Conservation (phyloP, 2,329 filamentous ascomycete genomes). For the Paracamarosporium sp. region DNA sequence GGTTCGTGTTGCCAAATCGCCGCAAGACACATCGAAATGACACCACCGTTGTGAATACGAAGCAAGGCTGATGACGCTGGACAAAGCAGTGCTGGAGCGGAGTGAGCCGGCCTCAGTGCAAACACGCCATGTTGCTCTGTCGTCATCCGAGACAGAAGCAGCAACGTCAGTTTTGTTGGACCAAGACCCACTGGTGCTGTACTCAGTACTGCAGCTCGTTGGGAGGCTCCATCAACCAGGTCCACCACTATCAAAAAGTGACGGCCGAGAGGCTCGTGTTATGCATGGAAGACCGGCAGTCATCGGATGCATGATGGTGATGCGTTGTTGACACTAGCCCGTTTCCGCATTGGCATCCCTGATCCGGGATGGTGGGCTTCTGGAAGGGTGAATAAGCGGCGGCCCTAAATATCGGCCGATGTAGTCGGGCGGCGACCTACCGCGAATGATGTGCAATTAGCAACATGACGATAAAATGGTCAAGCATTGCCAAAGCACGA, state of each 20-base stretch:
- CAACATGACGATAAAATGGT: background rate
- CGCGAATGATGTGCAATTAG: background rate
- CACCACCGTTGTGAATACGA: background rate
- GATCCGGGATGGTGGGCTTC: background rate
- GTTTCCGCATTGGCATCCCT: background rate
- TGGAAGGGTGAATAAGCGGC: constrained; percentile 1
- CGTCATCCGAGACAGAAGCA: background rate
- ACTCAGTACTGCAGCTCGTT: background rate
- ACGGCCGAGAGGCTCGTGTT: background rate
- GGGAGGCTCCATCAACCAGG: background rate
- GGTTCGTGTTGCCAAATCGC: too few species aligned
- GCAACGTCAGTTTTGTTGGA: background rate
- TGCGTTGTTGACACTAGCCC: background rate
- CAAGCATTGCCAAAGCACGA: constrained; percentile 2
- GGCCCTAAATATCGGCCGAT: background rate
- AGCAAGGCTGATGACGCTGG: background rate
- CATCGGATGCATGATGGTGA: constrained; percentile 2
- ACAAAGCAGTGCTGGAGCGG: background rate
- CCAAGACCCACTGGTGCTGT: background rate
- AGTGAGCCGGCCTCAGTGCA: background rate
- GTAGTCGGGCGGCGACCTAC: background rate
- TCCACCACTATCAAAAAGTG: background rate
- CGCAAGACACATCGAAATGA: background rate
- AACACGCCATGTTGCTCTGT: background rate
- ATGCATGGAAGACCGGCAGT: constrained; percentile 2